These are phyloP conservation scores for Cryphonectria radicalis DNA, from an alignment of 2,329 filamentous ascomycete species.

Conservation along the genomic window DNA sequence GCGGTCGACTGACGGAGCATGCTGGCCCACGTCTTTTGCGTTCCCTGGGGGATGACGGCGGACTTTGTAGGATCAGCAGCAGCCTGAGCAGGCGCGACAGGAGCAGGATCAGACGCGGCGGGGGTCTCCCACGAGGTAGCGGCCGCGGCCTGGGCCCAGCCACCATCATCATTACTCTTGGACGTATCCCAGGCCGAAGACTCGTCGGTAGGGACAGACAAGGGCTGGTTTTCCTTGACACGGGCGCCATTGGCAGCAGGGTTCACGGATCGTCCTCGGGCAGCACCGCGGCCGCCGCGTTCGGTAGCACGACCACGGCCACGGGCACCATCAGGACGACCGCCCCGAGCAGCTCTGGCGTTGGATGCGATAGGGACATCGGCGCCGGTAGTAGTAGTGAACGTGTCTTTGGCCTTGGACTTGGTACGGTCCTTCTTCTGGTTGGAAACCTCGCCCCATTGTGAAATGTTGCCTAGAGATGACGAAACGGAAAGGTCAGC, in stretches of 20 bases:
- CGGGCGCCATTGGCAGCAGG: constrained; percentile 66
- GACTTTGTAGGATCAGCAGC: constrained; percentile 37
- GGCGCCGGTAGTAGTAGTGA: constrained; percentile 54
- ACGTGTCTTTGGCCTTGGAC: constrained; percentile 71
- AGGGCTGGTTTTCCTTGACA: constrained; percentile 57
- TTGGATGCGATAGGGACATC: constrained; percentile 50
- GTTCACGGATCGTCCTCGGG: constrained; percentile 66
- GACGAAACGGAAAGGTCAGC: constrained; percentile 28
- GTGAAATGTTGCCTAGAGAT: constrained; percentile 71
- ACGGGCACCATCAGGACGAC: constrained; percentile 66
- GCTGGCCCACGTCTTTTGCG: constrained; percentile 73
- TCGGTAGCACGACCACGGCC: constrained; percentile 67
- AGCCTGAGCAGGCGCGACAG: constrained; percentile 38
- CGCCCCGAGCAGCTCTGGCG: constrained; percentile 59
- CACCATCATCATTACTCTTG: constrained; percentile 44
- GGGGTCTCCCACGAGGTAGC: constrained; percentile 50
- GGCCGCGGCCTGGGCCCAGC: constrained; percentile 33
- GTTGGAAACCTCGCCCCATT: constrained; percentile 85
- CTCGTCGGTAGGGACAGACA: constrained; percentile 73
- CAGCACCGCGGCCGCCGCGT: constrained; percentile 60
- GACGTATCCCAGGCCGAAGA: constrained; percentile 64
- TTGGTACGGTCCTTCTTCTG: constrained; percentile 74
- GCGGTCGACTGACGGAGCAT: constrained; percentile 67
- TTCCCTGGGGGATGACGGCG: constrained; percentile 43
- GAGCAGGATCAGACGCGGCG: constrained; percentile 39